Percentiles rank a stretch among this genome's conserved stretches.
These are phyloP conservation scores for Leccinellum rugosiceps DNA, from an alignment of 768 basidiomycete species.

Conservation along the genomic window DNA sequence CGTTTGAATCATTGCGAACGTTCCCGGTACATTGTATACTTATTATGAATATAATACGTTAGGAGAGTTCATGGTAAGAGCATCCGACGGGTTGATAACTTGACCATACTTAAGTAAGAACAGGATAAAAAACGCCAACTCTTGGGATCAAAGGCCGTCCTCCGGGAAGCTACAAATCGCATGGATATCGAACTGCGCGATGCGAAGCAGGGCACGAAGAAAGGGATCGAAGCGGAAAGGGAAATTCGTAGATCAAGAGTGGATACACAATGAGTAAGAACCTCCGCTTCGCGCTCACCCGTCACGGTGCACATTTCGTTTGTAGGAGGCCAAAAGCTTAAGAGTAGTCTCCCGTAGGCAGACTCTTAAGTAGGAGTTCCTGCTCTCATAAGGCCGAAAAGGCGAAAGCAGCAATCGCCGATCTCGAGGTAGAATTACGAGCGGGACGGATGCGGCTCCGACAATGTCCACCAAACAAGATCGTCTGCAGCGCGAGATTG, in stretches of 20 bases:
- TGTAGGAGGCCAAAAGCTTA: too few species aligned
- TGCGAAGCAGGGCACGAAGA: constrained; percentile 52
- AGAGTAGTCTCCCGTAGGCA: constrained; percentile 5
- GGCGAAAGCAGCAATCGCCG: constrained; percentile 60
- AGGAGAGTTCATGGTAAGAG: too few species aligned
- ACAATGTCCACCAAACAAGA: too few species aligned
- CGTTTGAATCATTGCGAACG: too few species aligned
- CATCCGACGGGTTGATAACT: too few species aligned
- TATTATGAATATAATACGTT: too few species aligned
- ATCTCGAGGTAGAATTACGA: constrained; percentile 71
- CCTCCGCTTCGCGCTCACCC: neutral
- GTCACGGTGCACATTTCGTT: neutral
- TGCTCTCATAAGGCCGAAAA: constrained; percentile 38
- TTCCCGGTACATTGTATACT: too few species aligned
- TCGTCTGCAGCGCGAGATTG: too few species aligned
- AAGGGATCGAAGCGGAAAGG: constrained; percentile 52
- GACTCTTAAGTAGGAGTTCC: too few species aligned
- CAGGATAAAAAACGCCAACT: constrained; percentile 56
- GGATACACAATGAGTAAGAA: constrained; percentile 53
- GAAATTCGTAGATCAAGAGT: constrained; percentile 44
- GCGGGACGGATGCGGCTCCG: too few species aligned
- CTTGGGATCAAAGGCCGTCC: constrained; percentile 65
- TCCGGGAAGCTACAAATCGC: constrained; percentile 68
- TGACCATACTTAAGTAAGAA: too few species aligned
- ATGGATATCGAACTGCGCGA: constrained; percentile 41